phyloP scores from a whole-genome alignment of 208 protist genomes.

The Leishmania turanica region DNA sequence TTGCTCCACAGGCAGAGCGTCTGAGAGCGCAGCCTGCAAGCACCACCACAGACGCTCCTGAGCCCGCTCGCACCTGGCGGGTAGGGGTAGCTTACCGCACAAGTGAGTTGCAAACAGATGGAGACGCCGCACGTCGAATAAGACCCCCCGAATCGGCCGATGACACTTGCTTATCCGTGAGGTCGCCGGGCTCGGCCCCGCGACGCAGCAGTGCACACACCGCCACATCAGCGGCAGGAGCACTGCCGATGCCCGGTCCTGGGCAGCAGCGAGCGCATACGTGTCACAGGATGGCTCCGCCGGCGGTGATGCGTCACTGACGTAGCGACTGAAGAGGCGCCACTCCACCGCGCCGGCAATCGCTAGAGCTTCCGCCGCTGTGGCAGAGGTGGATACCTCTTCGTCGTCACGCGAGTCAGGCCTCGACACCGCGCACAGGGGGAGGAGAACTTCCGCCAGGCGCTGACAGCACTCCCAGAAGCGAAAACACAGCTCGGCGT shows the following conservation, averaged over 20 bases:
- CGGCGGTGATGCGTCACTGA: background rate
- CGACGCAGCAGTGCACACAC: slow-evolving; percentile 1
- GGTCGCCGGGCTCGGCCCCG: background rate
- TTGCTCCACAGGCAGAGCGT: background rate
- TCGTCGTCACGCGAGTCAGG: background rate
- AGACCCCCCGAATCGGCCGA: background rate
- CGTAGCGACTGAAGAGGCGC: background rate
- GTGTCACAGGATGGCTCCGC: background rate
- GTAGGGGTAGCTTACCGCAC: slow-evolving; percentile 13
- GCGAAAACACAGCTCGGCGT: background rate
- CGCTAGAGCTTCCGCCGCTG: background rate
- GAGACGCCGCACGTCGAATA: slow-evolving; percentile 12
- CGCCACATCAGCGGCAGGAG: slow-evolving; percentile 6
- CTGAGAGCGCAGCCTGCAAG: slow-evolving; percentile 3
- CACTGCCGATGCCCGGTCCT: background rate
- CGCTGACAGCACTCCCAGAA: background rate
- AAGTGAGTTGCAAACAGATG: background rate
- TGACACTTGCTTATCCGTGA: background rate
- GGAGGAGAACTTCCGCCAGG: background rate
- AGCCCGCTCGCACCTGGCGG: background rate
- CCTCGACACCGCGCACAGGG: background rate
- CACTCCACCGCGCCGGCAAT: slow-evolving; percentile 1
- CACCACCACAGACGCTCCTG: slow-evolving; percentile 6
- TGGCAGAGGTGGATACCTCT: background rate
- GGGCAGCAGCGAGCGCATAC: background rate